Conservation (phyloP, 2,329 filamentous ascomycete species). For the Madurella fahalii region DNA sequence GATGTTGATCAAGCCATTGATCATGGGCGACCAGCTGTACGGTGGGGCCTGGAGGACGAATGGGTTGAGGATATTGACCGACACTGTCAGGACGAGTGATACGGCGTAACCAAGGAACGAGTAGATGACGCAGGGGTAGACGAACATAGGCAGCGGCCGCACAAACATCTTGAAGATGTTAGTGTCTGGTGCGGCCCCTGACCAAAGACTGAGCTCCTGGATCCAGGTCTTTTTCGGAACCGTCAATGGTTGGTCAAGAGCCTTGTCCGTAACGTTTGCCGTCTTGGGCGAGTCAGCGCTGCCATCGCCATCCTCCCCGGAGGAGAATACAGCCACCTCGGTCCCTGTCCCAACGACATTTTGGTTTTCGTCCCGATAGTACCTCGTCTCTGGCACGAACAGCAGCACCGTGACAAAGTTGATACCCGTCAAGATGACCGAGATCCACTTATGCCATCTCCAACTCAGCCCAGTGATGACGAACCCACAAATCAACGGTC, state of each 20-base stretch:
- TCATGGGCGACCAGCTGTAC: slow-evolving; percentile 29
- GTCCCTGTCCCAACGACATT: slow-evolving; percentile 1
- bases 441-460: slow-evolving; percentile 33
- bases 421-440: slow-evolving; percentile 27
- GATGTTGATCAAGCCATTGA: slow-evolving; percentile 33
- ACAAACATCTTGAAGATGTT: slow-evolving; percentile 28
- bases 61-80: slow-evolving; percentile 32
- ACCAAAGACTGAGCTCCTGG: slow-evolving; percentile 29
- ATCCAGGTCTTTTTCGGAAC: slow-evolving; percentile 25
- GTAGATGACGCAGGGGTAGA: slow-evolving; percentile 31
- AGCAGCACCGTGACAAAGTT: slow-evolving; percentile 30
- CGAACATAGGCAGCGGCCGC: slow-evolving; percentile 31
- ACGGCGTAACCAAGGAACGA: slow-evolving; percentile 31
- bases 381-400: slow-evolving; percentile 31
- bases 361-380: slow-evolving; percentile 23
- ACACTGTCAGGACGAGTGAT: slow-evolving; percentile 29
- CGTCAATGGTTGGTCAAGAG: neutral
- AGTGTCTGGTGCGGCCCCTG: slow-evolving; percentile 23
- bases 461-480: slow-evolving; percentile 29
- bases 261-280: neutral
- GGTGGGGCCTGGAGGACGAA: slow-evolving; percentile 33
- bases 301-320: slow-evolving; percentile 1
- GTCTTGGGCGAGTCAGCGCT: neutral
- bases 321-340: neutral
- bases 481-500: slow-evolving; percentile 32